A percentile compares a stretch with the other conserved stretches of the same genome.
Conservation (phyloP, 805 yeast species). For the Wickerhamiella galacta region DNA sequence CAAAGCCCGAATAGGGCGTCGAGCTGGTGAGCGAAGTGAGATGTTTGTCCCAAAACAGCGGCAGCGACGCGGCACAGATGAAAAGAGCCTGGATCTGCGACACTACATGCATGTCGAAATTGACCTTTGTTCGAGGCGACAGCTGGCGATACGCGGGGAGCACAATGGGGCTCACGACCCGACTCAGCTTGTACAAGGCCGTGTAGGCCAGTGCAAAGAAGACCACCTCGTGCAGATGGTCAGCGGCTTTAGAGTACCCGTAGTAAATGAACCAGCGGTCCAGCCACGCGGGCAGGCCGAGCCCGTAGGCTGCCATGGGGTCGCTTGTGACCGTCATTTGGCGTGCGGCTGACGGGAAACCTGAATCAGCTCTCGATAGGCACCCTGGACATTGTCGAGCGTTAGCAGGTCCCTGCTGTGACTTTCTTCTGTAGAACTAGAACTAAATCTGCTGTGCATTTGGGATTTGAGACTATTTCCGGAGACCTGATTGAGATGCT, state of each 20-base stretch:
- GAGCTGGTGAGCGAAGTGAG: constrained; percentile 49
- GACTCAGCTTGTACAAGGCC: constrained; percentile 35
- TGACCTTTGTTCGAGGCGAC: constrained; percentile 33
- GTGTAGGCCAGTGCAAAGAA: constrained; percentile 46
- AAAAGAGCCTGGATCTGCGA: constrained; percentile 69
- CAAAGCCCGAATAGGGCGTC: constrained; percentile 61
- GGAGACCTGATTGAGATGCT: no score
- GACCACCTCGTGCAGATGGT: constrained; percentile 49
- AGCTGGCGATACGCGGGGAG: constrained; percentile 36
- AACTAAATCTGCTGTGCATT: no score
- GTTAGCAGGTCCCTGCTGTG: no score
- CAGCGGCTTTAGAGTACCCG: constrained; percentile 19
- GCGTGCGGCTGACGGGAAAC: neutral
- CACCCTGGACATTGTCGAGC: no score
- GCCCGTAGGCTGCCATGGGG: constrained; percentile 11
- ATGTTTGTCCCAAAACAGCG: constrained; percentile 44
- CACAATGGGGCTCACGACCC: constrained; percentile 30
- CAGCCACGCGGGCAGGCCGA: constrained; percentile 6
- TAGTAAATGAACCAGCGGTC: constrained; percentile 4
- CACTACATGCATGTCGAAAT: constrained; percentile 83
- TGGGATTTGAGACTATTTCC: no score
- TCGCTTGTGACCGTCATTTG: constrained; percentile 7
- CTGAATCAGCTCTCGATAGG: no score
- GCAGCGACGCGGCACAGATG: constrained; percentile 42
- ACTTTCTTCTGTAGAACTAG: no score